phyloP scores from a whole-genome alignment of 768 basidiomycete species.

The Termitomyces sp. region DNA sequence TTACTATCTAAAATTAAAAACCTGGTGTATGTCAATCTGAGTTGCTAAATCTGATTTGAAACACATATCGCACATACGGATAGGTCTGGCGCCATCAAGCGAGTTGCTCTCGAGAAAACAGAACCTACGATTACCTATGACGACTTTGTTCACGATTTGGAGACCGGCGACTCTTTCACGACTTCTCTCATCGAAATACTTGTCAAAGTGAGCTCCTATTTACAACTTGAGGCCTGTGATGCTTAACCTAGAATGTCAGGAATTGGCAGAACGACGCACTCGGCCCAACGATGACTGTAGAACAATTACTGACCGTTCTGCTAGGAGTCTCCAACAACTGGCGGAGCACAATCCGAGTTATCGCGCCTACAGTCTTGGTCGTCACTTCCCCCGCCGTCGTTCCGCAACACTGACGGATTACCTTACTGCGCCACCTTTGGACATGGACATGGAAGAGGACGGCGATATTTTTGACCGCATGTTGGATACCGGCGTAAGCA shows the following conservation, averaged over 20 bases:
- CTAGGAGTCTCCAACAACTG: constrained; percentile 53
- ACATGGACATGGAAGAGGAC: constrained; percentile 60
- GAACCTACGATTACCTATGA: constrained; percentile 70
- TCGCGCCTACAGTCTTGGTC: constrained; percentile 28
- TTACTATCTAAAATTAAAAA: constrained; percentile 70
- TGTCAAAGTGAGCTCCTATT: constrained; percentile 54
- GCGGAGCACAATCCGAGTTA: constrained; percentile 51
- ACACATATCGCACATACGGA: constrained; percentile 1
- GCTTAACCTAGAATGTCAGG: constrained; percentile 33
- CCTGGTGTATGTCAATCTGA: constrained; percentile 54
- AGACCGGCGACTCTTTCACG: constrained; percentile 78
- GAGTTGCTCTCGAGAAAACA: constrained; percentile 57
- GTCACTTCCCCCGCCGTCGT: constrained; percentile 32
- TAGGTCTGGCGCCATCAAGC: constrained; percentile 70
- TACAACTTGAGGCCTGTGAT: background rate
- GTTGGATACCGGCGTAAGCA: constrained; percentile 29
- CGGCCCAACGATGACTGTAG: constrained; percentile 61
- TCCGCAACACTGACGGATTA: constrained; percentile 45
- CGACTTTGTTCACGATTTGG: constrained; percentile 69
- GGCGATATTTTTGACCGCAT: constrained; percentile 56
- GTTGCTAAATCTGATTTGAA: background rate
- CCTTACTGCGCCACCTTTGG: constrained; percentile 44
- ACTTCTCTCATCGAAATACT: constrained; percentile 69
- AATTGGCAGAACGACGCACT: constrained; percentile 67
- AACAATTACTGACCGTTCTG: constrained; percentile 64